Conservation (phyloP, 2,329 filamentous ascomycete genomes). For the Fusarium anguioides region DNA sequence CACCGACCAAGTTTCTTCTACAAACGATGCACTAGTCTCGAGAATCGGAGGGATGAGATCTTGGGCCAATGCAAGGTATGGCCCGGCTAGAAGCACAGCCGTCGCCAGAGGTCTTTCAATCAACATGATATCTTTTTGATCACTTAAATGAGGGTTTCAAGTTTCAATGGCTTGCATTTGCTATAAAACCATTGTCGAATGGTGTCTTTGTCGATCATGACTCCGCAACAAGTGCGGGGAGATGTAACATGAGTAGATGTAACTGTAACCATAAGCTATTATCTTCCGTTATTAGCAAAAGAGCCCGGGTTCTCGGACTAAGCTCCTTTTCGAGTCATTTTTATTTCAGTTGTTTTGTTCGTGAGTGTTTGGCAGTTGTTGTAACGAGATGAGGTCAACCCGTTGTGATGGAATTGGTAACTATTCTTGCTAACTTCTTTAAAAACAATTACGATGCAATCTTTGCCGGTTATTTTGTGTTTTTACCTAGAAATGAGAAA, state of each 20-base stretch:
- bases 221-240: conserved; percentile 7
- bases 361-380: too few relatives aligned
- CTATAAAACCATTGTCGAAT: background rate
- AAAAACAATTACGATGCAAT: too few relatives aligned
- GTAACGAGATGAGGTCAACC: too few relatives aligned
- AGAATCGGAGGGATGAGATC: conserved; percentile 8
- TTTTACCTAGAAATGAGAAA: too few relatives aligned
- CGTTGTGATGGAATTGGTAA: too few relatives aligned
- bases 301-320: too few relatives aligned
- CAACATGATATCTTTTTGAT: background rate
- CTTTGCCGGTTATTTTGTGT: too few relatives aligned
- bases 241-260: conserved; percentile 2
- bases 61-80: background rate
- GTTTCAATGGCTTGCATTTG: fast-evolving
- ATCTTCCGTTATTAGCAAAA: background rate
- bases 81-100: background rate
- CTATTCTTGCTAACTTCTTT: too few relatives aligned
- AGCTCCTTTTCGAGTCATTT: too few relatives aligned
- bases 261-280: conserved; percentile 7
- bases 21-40: background rate
- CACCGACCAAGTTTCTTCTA: background rate
- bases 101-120: background rate
- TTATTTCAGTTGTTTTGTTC: too few relatives aligned
- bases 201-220: conserved; percentile 1
- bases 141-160: background rate